Conservation (phyloP, 2,329 filamentous ascomycete genomes). For the Acrocalymma vagum region DNA sequence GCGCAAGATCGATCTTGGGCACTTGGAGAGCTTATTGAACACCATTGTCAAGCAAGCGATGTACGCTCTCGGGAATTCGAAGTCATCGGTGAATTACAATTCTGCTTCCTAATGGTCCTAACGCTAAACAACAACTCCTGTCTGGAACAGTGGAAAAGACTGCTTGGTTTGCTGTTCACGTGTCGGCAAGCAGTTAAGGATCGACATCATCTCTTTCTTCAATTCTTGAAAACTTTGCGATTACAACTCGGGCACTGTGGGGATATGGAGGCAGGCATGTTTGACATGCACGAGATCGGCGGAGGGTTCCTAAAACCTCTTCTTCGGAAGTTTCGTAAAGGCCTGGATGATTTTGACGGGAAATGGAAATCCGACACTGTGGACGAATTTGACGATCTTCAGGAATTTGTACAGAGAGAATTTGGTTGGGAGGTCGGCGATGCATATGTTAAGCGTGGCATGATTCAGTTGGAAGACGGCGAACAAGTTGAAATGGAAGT, state of each 20-base stretch:
- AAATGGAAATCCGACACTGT: conserved; percentile 55
- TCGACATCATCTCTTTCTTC: conserved; percentile 60
- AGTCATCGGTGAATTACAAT: conserved; percentile 67
- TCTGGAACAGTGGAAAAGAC: conserved; percentile 70
- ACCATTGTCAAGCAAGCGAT: conserved; percentile 45
- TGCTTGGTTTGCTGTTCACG: conserved; percentile 65
- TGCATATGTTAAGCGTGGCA: conserved; percentile 63
- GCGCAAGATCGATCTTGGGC: conserved; percentile 71
- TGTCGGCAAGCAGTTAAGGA: conserved; percentile 61
- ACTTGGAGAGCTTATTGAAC: conserved; percentile 60
- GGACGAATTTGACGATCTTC: conserved; percentile 63
- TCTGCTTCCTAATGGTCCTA: conserved; percentile 69
- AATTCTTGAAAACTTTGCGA: conserved; percentile 58
- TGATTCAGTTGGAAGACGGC: conserved; percentile 69
- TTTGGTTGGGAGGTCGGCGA: conserved; percentile 68
- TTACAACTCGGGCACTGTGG: conserved; percentile 64
- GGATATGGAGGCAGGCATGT: conserved; percentile 68
- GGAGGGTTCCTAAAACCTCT: conserved; percentile 62
- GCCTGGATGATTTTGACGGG: conserved; percentile 58
- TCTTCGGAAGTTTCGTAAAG: conserved; percentile 61
- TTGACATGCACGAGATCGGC: conserved; percentile 65
- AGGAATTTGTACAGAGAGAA: conserved; percentile 61
- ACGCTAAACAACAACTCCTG: conserved; percentile 73
- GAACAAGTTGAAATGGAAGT: conserved; percentile 69
- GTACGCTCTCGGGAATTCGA: conserved; percentile 36